These are phyloP conservation scores for Cenchrus americanus DNA, from an alignment of 176 grass and related monocot species.

Conservation along the genomic window DNA sequence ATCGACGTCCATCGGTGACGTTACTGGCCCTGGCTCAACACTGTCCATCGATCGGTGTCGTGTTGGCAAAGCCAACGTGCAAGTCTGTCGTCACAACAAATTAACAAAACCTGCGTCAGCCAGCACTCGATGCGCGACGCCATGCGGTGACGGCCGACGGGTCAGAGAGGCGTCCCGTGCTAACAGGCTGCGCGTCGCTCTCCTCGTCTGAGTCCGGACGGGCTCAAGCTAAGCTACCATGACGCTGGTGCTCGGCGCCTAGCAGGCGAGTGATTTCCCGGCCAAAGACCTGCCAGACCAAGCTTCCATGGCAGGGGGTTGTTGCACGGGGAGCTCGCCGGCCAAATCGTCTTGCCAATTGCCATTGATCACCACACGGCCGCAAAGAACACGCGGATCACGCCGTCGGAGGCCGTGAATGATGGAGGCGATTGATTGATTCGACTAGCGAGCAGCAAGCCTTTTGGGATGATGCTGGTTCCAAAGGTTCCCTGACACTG, in stretches of 20 bases:
- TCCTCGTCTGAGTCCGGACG: no score
- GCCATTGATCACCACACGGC: neutral
- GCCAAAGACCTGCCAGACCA: neutral
- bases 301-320: neutral
- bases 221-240: no score
- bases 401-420: neutral
- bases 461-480: no score
- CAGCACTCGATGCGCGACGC: no score
- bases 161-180: neutral
- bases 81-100: no score
- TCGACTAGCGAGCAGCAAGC: neutral
- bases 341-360: neutral
- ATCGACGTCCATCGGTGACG: neutral
- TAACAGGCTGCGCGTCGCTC: conserved; percentile 1
- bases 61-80: neutral
- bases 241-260: neutral
- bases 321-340: neutral
- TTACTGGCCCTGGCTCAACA: neutral
- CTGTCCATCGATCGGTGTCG: neutral
- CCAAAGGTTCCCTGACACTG: neutral
- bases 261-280: neutral
- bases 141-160: neutral
- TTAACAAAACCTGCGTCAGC: no score
- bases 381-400: neutral
- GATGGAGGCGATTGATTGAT: conserved; percentile 18